Conservation (phyloP, 345 rosid genomes). For the Orychophragmus violaceus region DNA sequence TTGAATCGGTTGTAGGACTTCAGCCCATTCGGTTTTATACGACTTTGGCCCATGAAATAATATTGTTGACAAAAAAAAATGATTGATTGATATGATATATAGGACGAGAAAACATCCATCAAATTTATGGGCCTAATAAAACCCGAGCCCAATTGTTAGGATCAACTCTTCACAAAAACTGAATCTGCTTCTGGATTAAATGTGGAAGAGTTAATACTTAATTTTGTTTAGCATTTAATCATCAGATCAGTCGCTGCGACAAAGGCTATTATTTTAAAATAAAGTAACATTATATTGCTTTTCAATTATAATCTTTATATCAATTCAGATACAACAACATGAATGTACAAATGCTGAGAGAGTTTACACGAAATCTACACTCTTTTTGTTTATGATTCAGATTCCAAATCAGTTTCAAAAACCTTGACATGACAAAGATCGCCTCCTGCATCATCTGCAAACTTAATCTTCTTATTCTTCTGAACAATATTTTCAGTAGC, state of each 20-base stretch:
- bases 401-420: slow-evolving; percentile 40
- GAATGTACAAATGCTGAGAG: too few species aligned
- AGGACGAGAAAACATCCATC: too few species aligned
- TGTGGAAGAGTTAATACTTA: neutral
- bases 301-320: too few species aligned
- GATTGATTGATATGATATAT: neutral
- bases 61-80: too few species aligned
- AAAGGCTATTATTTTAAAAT: too few species aligned
- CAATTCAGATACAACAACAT: neutral
- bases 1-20: too few species aligned
- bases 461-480: slow-evolving; percentile 60
- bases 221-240: neutral
- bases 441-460: slow-evolving; percentile 88
- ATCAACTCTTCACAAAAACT: too few species aligned
- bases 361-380: neutral
- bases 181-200: neutral
- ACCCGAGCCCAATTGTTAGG: neutral
- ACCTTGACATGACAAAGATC: slow-evolving; percentile 68
- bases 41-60: too few species aligned
- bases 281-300: too few species aligned
- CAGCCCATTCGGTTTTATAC: too few species aligned
- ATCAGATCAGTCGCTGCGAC: too few species aligned
- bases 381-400: slow-evolving; percentile 6
- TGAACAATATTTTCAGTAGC: slow-evolving; percentile 30
- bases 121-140: neutral